A percentile compares a stretch with the other conserved stretches of the same genome.
Evolutionary conservation across 345 rosid genomes (phyloP).

Genomic region (Corchorus olitorius): DNA sequence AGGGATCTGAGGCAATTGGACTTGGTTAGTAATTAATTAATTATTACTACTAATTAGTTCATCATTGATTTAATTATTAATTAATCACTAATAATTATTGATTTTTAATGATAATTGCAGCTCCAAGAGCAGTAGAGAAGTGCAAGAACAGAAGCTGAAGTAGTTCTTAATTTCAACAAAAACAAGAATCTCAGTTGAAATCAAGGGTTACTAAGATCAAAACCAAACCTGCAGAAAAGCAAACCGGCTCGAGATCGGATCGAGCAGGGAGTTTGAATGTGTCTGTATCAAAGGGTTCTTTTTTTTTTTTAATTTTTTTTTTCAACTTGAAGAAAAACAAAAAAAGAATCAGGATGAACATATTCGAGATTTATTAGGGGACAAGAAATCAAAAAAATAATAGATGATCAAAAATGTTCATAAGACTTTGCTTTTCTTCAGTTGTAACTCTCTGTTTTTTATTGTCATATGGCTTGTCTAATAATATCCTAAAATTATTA

Average conservation of each 20-base stretch:
- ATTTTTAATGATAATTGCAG: slow-evolving; percentile 34
- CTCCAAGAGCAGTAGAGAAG: slow-evolving; percentile 77
- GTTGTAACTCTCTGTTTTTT: slow-evolving; percentile 8
- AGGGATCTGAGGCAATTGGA: slow-evolving; percentile 87
- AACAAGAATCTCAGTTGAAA: slow-evolving; percentile 9
- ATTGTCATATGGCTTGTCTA: slow-evolving; percentile 21
- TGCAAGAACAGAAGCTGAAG: slow-evolving; percentile 81
- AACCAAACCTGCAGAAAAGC: slow-evolving; percentile 5
- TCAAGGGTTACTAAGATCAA: not conserved
- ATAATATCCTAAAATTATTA: slow-evolving; percentile 18
- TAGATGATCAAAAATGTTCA: slow-evolving; percentile 23
- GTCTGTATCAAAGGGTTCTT: slow-evolving; percentile 19
- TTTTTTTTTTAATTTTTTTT: not conserved
- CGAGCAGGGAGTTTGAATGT: slow-evolving; percentile 57
- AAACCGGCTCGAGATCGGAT: slow-evolving; percentile 48
- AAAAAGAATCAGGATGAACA: slow-evolving; percentile 6
- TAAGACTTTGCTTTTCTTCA: slow-evolving; percentile 21
- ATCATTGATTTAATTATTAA: too few relatives aligned
- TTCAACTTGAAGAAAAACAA: not conserved
- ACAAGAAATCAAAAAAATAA: slow-evolving; percentile 19
- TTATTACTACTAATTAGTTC: not conserved
- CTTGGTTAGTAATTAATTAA: slow-evolving; percentile 51
- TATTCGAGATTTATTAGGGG: slow-evolving; percentile 26
- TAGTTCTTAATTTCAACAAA: too few relatives aligned
- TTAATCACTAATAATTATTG: not conserved